A percentile compares a stretch with the other conserved stretches of the same genome.
phyloP scores from a whole-genome alignment of 768 basidiomycete species.

The Russula ochroleuca region DNA sequence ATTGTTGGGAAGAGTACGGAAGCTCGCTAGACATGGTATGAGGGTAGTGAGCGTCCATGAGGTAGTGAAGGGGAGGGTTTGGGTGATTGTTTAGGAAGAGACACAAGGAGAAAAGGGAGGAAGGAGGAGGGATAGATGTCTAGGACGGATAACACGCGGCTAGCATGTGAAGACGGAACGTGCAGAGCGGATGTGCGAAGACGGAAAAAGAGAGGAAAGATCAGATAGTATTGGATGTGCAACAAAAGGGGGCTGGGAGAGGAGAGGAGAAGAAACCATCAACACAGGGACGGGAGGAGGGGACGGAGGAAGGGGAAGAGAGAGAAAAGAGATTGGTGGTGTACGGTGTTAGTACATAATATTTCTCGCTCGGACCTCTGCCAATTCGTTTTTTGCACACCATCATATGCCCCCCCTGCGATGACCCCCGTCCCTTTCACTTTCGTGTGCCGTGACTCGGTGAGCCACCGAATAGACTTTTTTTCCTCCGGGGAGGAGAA shows the following conservation, averaged over 20 bases:
- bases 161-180: slow-evolving; percentile 25
- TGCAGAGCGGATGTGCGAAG: slow-evolving; percentile 22
- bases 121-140: slow-evolving; percentile 17
- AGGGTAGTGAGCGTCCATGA: slow-evolving; percentile 32
- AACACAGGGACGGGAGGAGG: slow-evolving; percentile 7
- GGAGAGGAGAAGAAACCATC: slow-evolving; percentile 8
- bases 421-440: neutral
- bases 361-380: neutral
- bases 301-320: neutral
- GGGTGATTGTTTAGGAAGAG: slow-evolving; percentile 19
- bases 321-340: neutral
- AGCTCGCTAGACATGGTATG: slow-evolving; percentile 32
- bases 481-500: slow-evolving; percentile 8
- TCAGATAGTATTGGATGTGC: slow-evolving; percentile 11
- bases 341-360: slow-evolving; percentile 22
- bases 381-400: neutral
- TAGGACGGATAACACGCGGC: slow-evolving; percentile 20
- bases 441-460: too few species aligned
- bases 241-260: slow-evolving; percentile 5
- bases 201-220: slow-evolving; percentile 27
- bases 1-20: slow-evolving; percentile 34
- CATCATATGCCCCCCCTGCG: too few species aligned
- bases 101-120: slow-evolving; percentile 6
- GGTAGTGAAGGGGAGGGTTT: neutral
- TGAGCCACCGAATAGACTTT: slow-evolving; percentile 27